Base-by-base conservation (phyloP, 306 rosid species). In the Fragaria vesca region DNA sequence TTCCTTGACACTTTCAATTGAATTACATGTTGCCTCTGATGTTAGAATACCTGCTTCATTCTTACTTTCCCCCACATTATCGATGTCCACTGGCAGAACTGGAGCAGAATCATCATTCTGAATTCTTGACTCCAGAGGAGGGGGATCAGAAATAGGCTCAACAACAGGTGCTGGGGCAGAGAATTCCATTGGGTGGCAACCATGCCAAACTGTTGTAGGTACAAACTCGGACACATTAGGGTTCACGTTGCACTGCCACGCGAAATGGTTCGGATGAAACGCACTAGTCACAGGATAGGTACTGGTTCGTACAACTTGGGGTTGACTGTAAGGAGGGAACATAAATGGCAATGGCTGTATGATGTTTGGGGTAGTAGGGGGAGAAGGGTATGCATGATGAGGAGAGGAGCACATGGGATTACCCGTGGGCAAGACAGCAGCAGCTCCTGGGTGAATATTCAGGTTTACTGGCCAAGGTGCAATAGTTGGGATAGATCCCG, bases 341-440 rank as follows among this genome's bases (percentile, higher is more conserved):
- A 96, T 80, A 72, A 88, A 96, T 66, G 98, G 93, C 86, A 96
- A 68, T 61, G 98, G 90, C 43, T 93, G 99, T 30, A 96, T 88
- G 94, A 96, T 88, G 86, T 88, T 93, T 30, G 99, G 99, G 21
- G 98, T 93, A 30, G 91, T 78, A 68, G 98, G 98, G 76, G 98
- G 98, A 60, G 99, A 93, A 55, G 93, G 97, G 83, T 86, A 96
- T 38, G 85, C 88, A 67, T 91, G 98, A 81, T 93, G 99, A 65
- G 98, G 94, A 78, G 99, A 90, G 58, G 98, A 89, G 88, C 94
- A 87, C 87, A 91, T 81, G 69, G 93, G 93, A 82, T 65, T 83
- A 76, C 84, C 91, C 26, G 92, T 26, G 12, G 91, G 81, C 73
- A 93, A 68, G 71, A 89, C 83, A 69, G 88, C 79, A 61, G 86